These are phyloP conservation scores for Candida buenavistaensis DNA, from an alignment of 1,139 yeast genomes.

Conservation along the genomic window DNA sequence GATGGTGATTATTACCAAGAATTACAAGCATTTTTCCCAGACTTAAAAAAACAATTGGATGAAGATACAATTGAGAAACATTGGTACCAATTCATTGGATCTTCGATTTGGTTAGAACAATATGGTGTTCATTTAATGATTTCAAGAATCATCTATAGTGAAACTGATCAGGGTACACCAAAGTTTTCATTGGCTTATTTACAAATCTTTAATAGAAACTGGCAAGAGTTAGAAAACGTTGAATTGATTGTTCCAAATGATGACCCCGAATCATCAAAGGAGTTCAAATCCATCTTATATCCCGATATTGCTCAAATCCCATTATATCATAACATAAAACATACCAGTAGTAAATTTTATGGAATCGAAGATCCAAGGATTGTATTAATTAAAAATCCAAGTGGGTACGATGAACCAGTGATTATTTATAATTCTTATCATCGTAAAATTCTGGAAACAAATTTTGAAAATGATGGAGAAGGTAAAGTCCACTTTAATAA, in stretches of 20 bases:
- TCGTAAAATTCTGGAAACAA: constrained; percentile 16
- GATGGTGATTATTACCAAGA: constrained; percentile 21
- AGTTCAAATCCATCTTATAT: constrained; percentile 18
- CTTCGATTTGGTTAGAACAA: constrained; percentile 42
- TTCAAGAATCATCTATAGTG: constrained; percentile 35
- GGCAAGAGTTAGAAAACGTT: constrained; percentile 37
- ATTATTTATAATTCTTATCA: constrained; percentile 32
- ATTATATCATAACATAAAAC: constrained; percentile 26
- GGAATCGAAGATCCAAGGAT: constrained; percentile 54
- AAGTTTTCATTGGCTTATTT: constrained; percentile 34
- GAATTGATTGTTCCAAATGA: constrained; percentile 35
- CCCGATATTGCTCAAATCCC: constrained; percentile 31
- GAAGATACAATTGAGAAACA: constrained; percentile 27
- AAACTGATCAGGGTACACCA: constrained; percentile 30
- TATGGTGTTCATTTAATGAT: constrained; percentile 41
- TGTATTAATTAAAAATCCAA: constrained; percentile 27
- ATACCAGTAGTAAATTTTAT: constrained; percentile 21
- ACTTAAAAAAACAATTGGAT: constrained; percentile 25
- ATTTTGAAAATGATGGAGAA: constrained; percentile 25
- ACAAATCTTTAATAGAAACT: constrained; percentile 36
- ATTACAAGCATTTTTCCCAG: constrained; percentile 26
- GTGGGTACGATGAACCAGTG: constrained; percentile 33
- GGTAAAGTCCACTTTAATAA: constrained; percentile 15
- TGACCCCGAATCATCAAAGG: neutral
- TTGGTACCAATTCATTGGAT: constrained; percentile 41